Evolutionary conservation across 352 stramenopile genomes (phyloP), one percentile per base, ranked within the genome.

Genomic region (Blastocystis sp.): DNA sequence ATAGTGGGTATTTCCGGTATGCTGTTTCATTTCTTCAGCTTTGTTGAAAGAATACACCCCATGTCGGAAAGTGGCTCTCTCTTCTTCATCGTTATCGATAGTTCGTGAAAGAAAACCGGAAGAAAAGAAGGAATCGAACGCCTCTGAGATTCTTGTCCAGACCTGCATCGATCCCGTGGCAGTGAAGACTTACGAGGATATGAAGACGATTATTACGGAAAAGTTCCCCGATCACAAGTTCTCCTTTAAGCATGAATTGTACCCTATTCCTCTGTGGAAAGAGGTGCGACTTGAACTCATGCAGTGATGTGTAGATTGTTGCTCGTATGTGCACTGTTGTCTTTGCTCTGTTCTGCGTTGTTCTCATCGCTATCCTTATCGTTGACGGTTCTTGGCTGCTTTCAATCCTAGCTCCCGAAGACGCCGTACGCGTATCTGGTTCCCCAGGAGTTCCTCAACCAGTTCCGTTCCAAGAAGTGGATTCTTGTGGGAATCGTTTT

Each of bases 121-220:
- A 28, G 23, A 53, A 38, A 45, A n/a, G 19, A 28, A 81, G 60
- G 41, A 62, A 65, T 45, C 56, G 17, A 17, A 84, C 28, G 41
- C 28, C 17, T 52, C 21, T 17, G 52, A 38, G 23, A 84, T 84
- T 84, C 52, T 84, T 62, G 74, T 84, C 2, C 65, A 84, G 41
- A 84, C 74, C 5, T 66, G 60, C 45, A 70, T 43, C 41, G 74
- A 84, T 84, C 74, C 74, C 17, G 74, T 84, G 45, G 74, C 74
- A 28, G 61, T 84, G 59, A 84, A 84, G 41, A 84, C 74, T 21
- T 84, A 84, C n/a, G 60, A 84, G 34, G 74, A 84, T 69, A 28
- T 84, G 40, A 66, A 84, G 48, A 45, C 23, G 1, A n/a, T 84
- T 10, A 62, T 84, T 69, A 17, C 41, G 48, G 56, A 67, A 19